phyloP scores from a whole-genome alignment of 306 rosid genomes.

The Mimosa pudica region DNA sequence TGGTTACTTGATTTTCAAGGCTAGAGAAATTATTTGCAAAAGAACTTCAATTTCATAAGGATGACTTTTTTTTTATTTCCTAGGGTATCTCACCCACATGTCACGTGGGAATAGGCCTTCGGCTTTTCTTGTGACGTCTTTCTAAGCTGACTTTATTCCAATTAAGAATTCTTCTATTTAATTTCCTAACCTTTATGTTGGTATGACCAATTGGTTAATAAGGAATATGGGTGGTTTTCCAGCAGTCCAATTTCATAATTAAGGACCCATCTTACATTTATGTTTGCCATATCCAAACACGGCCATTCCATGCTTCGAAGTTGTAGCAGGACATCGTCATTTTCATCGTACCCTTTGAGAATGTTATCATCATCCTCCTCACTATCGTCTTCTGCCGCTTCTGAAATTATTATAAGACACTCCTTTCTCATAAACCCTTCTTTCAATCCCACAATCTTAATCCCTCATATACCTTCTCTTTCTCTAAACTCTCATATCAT shows the following conservation, averaged over 20 bases:
- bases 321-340: constrained; percentile 38
- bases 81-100: too few species aligned
- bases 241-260: neutral
- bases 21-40: neutral
- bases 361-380: constrained; percentile 49
- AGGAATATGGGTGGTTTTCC: neutral
- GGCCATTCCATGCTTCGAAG: constrained; percentile 46
- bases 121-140: too few species aligned
- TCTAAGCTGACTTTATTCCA: too few species aligned
- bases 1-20: neutral
- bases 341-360: constrained; percentile 40
- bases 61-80: too few species aligned
- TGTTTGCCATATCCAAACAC: constrained; percentile 34
- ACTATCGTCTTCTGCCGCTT: constrained; percentile 34
- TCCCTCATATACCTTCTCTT: neutral
- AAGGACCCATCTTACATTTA: neutral
- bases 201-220: neutral
- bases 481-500: constrained; percentile 22
- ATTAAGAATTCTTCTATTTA: neutral
- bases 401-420: constrained; percentile 27
- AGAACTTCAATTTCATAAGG: neutral
- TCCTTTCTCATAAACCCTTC: constrained; percentile 5
- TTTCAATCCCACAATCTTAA: constrained; percentile 26
- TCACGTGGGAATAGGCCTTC: too few species aligned
- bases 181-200: neutral